These are phyloP conservation scores for Quercus rubra DNA, from an alignment of 306 rosid genomes.

Conservation along the genomic window DNA sequence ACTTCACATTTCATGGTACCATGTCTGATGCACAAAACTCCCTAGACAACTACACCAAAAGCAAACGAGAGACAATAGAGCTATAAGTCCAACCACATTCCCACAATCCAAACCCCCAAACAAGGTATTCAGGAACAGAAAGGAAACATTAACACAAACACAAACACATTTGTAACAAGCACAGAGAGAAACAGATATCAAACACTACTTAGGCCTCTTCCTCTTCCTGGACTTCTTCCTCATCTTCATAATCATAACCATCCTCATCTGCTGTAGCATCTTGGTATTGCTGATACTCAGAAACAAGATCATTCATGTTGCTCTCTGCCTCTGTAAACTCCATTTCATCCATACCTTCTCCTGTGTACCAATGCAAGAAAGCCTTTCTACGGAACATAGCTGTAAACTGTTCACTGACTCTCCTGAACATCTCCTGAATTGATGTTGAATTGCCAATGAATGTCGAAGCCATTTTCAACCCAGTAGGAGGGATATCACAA, in stretches of 20 bases:
- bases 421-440: constrained; percentile 67
- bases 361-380: constrained; percentile 68
- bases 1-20: constrained; percentile 3
- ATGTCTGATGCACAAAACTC: constrained; percentile 21
- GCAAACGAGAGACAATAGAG: constrained; percentile 8
- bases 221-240: constrained; percentile 54
- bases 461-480: constrained; percentile 62
- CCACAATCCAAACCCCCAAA: constrained; percentile 44
- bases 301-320: constrained; percentile 64
- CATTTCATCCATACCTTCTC: constrained; percentile 69
- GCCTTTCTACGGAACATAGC: constrained; percentile 82
- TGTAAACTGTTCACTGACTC: constrained; percentile 74
- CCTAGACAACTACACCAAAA: constrained; percentile 27
- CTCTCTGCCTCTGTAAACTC: constrained; percentile 62
- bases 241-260: constrained; percentile 52
- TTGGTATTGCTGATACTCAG: constrained; percentile 69
- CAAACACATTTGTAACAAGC: constrained; percentile 3
- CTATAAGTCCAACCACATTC: background rate
- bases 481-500: constrained; percentile 68
- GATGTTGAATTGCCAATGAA: constrained; percentile 71
- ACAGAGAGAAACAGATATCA: background rate
- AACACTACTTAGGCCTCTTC: constrained; percentile 33
- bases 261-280: constrained; percentile 68
- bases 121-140: constrained; percentile 42
- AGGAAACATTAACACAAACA: constrained; percentile 14